A percentile compares a stretch with the other conserved stretches of the same genome.
Evolutionary conservation across 2,329 filamentous ascomycete species (phyloP).

Genomic region (Apiospora malaysiana): DNA sequence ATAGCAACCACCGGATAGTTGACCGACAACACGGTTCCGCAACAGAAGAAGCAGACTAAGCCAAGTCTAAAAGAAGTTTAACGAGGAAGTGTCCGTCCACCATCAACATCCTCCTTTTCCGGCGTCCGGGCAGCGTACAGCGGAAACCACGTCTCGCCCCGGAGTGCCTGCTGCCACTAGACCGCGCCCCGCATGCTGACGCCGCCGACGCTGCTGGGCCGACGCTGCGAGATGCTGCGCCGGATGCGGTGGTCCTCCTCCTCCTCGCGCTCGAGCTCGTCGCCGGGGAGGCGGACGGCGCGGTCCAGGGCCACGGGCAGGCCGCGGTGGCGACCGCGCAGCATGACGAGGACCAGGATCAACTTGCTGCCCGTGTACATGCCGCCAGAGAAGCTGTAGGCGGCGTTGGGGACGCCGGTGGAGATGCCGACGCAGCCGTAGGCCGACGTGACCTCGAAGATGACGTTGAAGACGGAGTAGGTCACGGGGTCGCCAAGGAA

Average conservation of each 20-base stretch:
- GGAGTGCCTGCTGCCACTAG: background rate
- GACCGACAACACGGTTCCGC: no score
- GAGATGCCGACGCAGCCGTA: conserved; percentile 69
- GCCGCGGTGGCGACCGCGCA: conserved; percentile 62
- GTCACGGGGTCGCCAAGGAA: conserved; percentile 56
- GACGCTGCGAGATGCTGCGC: conserved; percentile 43
- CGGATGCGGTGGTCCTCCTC: conserved; percentile 49
- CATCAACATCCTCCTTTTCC: background rate
- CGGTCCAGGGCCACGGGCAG: conserved; percentile 62
- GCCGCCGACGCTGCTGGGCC: background rate
- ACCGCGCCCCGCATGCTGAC: background rate
- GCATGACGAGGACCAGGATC: conserved; percentile 61
- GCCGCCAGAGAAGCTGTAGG: conserved; percentile 61
- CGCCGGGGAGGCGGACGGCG: conserved; percentile 52
- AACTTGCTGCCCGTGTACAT: conserved; percentile 63
- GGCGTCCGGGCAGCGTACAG: background rate
- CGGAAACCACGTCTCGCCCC: background rate
- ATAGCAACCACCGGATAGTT: background rate
- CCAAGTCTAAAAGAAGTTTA: no score
- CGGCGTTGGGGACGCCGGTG: conserved; percentile 58
- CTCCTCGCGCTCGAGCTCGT: conserved; percentile 45
- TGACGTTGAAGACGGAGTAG: conserved; percentile 65
- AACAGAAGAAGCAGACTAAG: no score
- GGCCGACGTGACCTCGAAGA: conserved; percentile 62
- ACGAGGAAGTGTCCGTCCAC: no score